Base-by-base conservation (phyloP, 164 flowering plant species). In the Vitis vinifera region DNA sequence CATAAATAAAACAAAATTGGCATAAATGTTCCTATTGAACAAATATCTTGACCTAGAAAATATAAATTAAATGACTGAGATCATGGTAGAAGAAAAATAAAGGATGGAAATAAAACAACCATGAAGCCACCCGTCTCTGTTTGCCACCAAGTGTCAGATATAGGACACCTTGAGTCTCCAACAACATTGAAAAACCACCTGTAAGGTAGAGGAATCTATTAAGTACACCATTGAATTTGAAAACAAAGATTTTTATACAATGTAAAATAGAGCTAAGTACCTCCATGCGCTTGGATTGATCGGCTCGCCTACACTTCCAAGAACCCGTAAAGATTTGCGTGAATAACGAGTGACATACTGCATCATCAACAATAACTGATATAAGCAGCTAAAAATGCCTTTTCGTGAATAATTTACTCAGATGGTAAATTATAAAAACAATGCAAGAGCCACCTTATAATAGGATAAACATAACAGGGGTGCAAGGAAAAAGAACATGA, bases 201-300 rank as follows among this genome's bases (percentile, higher is more conserved):
- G 79, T 2, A 59, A 68, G 59, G 67, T 55, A 68, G 59, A 61
- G 61, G 29, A 66, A 55, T 15, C 3, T 13, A 37, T 72, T 63
- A 62, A 37, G 44, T 37, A 37, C 7, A 37, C 44, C 44, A 67
- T 17, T 16, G 11, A 52, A 11, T 55, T 23, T 15, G 31, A 59
- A 51, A 59, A 52, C 2, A n/a, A 37, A 4, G 37, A 27, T 63
- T 50, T 1, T 66, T 52, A 75, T 1, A 61, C 0, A 69, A 69
- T 30, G 29, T 8, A 31, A 50, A 2, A 61, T 29, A 64, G 27
- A 68, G 60, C 14, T 23, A 59, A 44, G 14, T 74, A 93, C 98
- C 99, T 96, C 98, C 97, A 96, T 73, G 99, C 97, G 74, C 92
- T 92, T 70, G 99, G 99, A 83, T 96, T 96, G 65, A 96, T 96